Conservation (phyloP, 179 eudicot genomes). For the Pouteria campechiana region DNA sequence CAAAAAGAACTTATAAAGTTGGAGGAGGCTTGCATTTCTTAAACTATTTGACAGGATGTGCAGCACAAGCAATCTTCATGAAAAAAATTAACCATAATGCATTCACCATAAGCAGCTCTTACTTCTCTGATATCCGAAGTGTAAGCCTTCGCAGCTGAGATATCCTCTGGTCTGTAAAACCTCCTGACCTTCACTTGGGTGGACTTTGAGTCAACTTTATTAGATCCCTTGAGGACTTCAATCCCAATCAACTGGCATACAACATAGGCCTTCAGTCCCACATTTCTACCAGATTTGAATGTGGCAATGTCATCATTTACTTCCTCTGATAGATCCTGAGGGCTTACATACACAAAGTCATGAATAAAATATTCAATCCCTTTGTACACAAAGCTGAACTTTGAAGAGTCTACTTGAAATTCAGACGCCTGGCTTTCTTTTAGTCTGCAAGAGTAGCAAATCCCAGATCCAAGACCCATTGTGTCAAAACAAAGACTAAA, state of each 20-base stretch:
- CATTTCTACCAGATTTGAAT: slow-evolving; percentile 83
- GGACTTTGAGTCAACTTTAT: slow-evolving; percentile 29
- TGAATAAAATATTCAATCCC: slow-evolving; percentile 56
- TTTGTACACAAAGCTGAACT: slow-evolving; percentile 37
- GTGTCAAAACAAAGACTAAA: slow-evolving; percentile 30
- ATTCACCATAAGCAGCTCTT: too few species aligned
- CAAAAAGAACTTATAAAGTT: too few species aligned
- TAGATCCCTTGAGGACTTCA: slow-evolving; percentile 26
- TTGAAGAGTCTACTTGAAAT: slow-evolving; percentile 39
- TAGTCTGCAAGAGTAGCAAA: slow-evolving; percentile 52
- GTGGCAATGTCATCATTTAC: slow-evolving; percentile 35
- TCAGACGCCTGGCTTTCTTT: slow-evolving; percentile 24
- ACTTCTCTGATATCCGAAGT: slow-evolving; percentile 87
- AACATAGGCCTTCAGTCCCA: slow-evolving; percentile 80
- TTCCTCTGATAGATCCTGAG: slow-evolving; percentile 39
- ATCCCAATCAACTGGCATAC: slow-evolving; percentile 69
- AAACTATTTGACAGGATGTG: too few species aligned
- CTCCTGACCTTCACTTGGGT: slow-evolving; percentile 52
- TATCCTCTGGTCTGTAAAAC: slow-evolving; percentile 85
- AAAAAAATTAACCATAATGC: too few species aligned
- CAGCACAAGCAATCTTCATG: too few species aligned
- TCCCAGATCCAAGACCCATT: slow-evolving; percentile 70
- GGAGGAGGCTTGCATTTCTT: too few species aligned
- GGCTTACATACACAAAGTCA: slow-evolving; percentile 69
- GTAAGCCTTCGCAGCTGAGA: slow-evolving; percentile 85